These are phyloP conservation scores for Beverwykella pulmonaria DNA, from an alignment of 495 filamentous ascomycete genomes.

Conservation along the genomic window DNA sequence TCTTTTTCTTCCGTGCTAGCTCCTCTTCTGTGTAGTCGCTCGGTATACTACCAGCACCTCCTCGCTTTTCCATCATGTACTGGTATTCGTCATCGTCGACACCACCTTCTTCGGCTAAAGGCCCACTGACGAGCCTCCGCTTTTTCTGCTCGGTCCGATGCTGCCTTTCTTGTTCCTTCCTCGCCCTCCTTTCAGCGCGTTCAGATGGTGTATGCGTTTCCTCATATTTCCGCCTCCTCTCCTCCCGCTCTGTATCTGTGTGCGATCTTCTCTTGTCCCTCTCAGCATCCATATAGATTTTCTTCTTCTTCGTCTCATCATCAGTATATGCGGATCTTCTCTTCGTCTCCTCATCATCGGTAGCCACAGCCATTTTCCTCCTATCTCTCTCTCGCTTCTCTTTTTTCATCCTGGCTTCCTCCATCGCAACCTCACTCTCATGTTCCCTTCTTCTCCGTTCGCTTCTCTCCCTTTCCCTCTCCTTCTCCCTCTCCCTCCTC, in stretches of 20 bases:
- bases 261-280: constrained; percentile 25
- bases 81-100: constrained; percentile 41
- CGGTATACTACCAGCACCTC: constrained; percentile 37
- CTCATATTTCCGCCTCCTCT: constrained; percentile 29
- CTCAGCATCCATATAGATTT: constrained; percentile 26
- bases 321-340: constrained; percentile 41
- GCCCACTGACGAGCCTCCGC: constrained; percentile 45
- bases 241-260: constrained; percentile 28
- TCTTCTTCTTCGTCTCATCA: constrained; percentile 37
- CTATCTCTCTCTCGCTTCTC: constrained; percentile 40
- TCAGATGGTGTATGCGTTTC: constrained; percentile 32
- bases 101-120: constrained; percentile 44
- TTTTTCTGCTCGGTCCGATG: constrained; percentile 32
- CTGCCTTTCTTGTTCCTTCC: constrained; percentile 24
- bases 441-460: constrained; percentile 34
- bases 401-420: constrained; percentile 27
- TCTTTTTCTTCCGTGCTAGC: constrained; percentile 37
- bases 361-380: constrained; percentile 30
- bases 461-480: constrained; percentile 43
- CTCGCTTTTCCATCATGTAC: constrained; percentile 39
- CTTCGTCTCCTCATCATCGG: neutral
- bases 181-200: constrained; percentile 30
- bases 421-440: constrained; percentile 43
- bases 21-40: constrained; percentile 42
- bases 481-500: constrained; percentile 42